Base-by-base conservation (phyloP, 2,329 filamentous ascomycete species). In the Amesomyces nigricolor region DNA sequence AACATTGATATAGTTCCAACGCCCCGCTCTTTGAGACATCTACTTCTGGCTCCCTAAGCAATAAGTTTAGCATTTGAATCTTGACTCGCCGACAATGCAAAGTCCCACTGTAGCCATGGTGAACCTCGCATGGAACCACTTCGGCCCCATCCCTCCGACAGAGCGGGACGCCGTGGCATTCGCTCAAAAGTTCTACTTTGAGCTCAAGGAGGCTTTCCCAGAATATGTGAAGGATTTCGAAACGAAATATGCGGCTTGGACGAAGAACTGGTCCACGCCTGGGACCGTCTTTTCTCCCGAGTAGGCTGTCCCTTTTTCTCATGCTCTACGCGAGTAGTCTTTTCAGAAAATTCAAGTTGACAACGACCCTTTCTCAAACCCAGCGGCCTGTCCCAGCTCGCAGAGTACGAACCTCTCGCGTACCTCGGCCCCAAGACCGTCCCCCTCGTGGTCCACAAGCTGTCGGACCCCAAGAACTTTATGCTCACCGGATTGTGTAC, bases 401-500 rank as follows among this genome's bases (percentile, higher is more conserved):
- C 50, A 9, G 50, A 53, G 19, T 53, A 53, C 43, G 50, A 53
- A 11, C 42, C 43, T 5, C 30, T 53, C 4, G 9, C 47, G n/a
- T 32, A 47, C 16, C n/a, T 53, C 3, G 50, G 50, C 5, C 50
- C 50, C 32, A 53, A 53, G 22, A 53, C 29, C 14, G 40, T 40
- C 7, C 50, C 50, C 4, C 50, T 53, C n/a, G 19, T 53, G 5
- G 50, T 53, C 5, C 32, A 14, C 14, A 22, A 53, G 14, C 22
- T 53, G 16, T 17, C 30, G 17, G 39, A 46, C 11, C 50, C 50
- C 5, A 19, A 37, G 5, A 53, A 47, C 43, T 39, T 46, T 4
- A 30, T 53, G n/a, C 42, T 43, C 26, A 53, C 50, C 19, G 22
- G 35, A 6, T 30, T 53, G 13, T 53, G 50, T 53, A 52, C 22